These are phyloP conservation scores for Fraxinus velutina DNA, from an alignment of 305 asterid species.

Conservation along the genomic window DNA sequence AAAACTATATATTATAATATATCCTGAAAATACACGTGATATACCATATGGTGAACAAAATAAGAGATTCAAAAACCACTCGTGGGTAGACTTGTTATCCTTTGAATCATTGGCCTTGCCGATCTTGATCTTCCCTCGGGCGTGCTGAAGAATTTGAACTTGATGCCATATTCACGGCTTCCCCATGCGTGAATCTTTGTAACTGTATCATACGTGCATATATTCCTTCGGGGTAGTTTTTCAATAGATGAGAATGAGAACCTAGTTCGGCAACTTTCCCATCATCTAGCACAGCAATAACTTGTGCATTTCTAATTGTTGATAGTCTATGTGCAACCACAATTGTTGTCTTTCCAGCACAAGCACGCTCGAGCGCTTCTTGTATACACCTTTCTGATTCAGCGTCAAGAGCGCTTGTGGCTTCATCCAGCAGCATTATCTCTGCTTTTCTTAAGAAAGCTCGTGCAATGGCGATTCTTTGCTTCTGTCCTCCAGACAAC, in stretches of 20 bases:
- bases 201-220: slow-evolving; percentile 88
- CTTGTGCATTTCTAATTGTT: slow-evolving; percentile 76
- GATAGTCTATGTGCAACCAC: slow-evolving; percentile 90
- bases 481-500: slow-evolving; percentile 96
- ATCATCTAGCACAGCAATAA: slow-evolving; percentile 85
- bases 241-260: slow-evolving; percentile 80
- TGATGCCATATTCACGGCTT: slow-evolving; percentile 48
- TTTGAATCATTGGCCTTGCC: slow-evolving; percentile 29
- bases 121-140: slow-evolving; percentile 38
- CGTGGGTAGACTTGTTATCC: slow-evolving; percentile 9
- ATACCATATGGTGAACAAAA: slow-evolving; percentile 49
- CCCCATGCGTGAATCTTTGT: slow-evolving; percentile 74
- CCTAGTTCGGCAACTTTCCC: slow-evolving; percentile 97
- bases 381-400: slow-evolving; percentile 89
- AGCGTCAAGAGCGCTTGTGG: slow-evolving; percentile 90
- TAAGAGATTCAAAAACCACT: slow-evolving; percentile 37
- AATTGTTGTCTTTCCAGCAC: slow-evolving; percentile 76
- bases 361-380: slow-evolving; percentile 79
- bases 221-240: slow-evolving; percentile 69
- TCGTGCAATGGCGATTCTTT: slow-evolving; percentile 86
- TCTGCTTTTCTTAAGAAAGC: slow-evolving; percentile 86
- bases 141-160: slow-evolving; percentile 41
- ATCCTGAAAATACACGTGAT: slow-evolving; percentile 44
- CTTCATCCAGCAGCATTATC: slow-evolving; percentile 85
- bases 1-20: slow-evolving; percentile 20